A percentile compares a stretch with the other conserved stretches of the same genome.
phyloP scores from a whole-genome alignment of 768 basidiomycete species.

The Mycena metata region DNA sequence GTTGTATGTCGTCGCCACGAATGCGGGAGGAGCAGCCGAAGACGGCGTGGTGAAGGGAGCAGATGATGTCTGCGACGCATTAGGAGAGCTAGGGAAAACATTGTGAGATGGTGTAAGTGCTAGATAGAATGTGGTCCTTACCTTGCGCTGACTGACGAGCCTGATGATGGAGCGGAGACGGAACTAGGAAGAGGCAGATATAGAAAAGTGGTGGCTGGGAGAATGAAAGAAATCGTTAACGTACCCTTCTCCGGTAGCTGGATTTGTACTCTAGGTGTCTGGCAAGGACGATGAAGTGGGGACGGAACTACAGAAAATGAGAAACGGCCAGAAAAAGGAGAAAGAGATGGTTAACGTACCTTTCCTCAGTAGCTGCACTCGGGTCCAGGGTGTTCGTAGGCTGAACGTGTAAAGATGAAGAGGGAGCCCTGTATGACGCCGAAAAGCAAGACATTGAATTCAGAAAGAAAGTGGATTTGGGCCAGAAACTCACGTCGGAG shows the following conservation, averaged over 20 bases:
- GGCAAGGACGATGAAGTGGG: constrained; percentile 21
- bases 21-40: too few relatives aligned
- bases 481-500: constrained; percentile 21
- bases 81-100: constrained; percentile 23
- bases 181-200: too few relatives aligned
- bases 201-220: constrained; percentile 8
- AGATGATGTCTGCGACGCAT: constrained; percentile 23
- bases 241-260: constrained; percentile 22
- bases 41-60: too few relatives aligned
- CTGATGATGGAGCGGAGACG: too few relatives aligned
- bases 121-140: constrained; percentile 13
- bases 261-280: constrained; percentile 28
- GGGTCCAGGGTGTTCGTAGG: too few relatives aligned
- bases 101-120: constrained; percentile 17
- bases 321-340: constrained; percentile 15
- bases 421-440: constrained; percentile 16
- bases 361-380: too few relatives aligned
- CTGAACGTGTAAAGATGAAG: too few relatives aligned
- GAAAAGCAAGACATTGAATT: constrained; percentile 24
- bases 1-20: too few relatives aligned
- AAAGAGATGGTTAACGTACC: constrained; percentile 19
- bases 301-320: constrained; percentile 18
- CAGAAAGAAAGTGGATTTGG: constrained; percentile 19
- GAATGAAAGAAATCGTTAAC: constrained; percentile 19
- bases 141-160: too few relatives aligned